Conservation (phyloP, 192 early-diverging fungal species). For the Backusella luteola region DNA sequence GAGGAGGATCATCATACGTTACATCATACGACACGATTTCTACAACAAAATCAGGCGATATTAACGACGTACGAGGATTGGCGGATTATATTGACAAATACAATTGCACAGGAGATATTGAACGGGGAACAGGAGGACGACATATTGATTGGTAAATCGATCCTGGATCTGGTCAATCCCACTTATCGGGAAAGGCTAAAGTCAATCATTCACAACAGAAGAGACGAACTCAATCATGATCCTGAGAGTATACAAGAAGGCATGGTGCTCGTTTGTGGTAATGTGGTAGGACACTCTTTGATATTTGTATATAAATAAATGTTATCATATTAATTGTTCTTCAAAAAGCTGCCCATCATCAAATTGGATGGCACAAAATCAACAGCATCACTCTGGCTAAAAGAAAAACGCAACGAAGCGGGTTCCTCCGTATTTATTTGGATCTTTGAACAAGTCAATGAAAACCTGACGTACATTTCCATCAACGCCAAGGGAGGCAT, state of each 20-base stretch:
- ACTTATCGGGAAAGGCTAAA: background rate
- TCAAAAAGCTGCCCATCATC: conserved; percentile 45
- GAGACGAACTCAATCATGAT: background rate
- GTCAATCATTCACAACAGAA: background rate
- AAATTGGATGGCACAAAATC: conserved; percentile 52
- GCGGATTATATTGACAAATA: conserved; percentile 52
- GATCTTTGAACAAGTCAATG: conserved; percentile 61
- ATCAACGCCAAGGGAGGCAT: conserved; percentile 44
- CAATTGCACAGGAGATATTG: conserved; percentile 40
- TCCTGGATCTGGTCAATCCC: conserved; percentile 20
- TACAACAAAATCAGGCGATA: conserved; percentile 58
- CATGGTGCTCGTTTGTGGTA: conserved; percentile 26
- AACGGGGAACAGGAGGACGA: background rate
- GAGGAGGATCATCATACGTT: background rate
- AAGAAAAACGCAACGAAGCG: conserved; percentile 44
- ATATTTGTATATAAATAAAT: background rate
- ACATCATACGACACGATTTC: conserved; percentile 48
- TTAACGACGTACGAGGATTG: conserved; percentile 50
- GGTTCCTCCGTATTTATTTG: conserved; percentile 54
- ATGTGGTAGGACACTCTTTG: conserved; percentile 14
- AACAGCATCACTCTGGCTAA: conserved; percentile 60
- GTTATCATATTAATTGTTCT: background rate
- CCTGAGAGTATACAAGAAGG: conserved; percentile 1
- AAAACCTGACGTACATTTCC: conserved; percentile 27
- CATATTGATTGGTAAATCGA: background rate